Evolutionary conservation across 2,329 filamentous ascomycete genomes (phyloP).

Genomic region (Fusarium subtropicale): DNA sequence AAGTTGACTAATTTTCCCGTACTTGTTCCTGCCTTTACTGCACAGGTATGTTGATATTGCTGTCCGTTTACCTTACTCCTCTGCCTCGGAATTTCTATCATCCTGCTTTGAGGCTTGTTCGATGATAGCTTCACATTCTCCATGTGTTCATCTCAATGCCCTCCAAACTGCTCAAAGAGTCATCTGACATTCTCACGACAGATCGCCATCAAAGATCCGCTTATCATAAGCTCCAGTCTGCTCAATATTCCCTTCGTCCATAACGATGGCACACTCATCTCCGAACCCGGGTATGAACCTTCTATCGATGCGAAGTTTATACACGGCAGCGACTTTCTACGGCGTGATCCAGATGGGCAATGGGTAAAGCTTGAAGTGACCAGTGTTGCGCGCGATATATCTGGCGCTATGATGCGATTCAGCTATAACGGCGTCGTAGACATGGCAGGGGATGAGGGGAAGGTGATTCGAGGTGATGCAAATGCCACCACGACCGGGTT

Average conservation of each 20-base stretch:
- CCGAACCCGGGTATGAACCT: constrained; percentile 53
- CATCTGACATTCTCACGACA: constrained; percentile 8
- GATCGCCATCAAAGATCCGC: constrained; percentile 52
- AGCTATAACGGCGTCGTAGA: constrained; percentile 55
- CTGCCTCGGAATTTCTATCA: background rate
- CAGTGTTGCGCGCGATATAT: constrained; percentile 49
- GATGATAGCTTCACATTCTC: background rate
- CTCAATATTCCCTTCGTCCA: constrained; percentile 52
- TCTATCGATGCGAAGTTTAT: constrained; percentile 53
- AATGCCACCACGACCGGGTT: constrained; percentile 55
- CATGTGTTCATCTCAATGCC: background rate
- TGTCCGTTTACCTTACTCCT: background rate
- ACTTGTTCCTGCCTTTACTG: constrained; percentile 55
- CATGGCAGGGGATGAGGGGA: constrained; percentile 49
- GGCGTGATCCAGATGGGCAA: constrained; percentile 53
- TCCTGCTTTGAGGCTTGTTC: background rate
- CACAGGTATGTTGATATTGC: constrained; percentile 47
- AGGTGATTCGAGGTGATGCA: constrained; percentile 50
- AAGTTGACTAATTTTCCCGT: constrained; percentile 52
- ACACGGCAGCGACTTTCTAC: constrained; percentile 56
- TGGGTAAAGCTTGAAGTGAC: constrained; percentile 55
- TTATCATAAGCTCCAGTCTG: constrained; percentile 50
- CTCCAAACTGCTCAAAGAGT: background rate
- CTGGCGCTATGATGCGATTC: constrained; percentile 52
- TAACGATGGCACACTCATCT: constrained; percentile 50